These are phyloP conservation scores for Solioccasus polychromus DNA, from an alignment of 768 basidiomycete species.

Conservation along the genomic window DNA sequence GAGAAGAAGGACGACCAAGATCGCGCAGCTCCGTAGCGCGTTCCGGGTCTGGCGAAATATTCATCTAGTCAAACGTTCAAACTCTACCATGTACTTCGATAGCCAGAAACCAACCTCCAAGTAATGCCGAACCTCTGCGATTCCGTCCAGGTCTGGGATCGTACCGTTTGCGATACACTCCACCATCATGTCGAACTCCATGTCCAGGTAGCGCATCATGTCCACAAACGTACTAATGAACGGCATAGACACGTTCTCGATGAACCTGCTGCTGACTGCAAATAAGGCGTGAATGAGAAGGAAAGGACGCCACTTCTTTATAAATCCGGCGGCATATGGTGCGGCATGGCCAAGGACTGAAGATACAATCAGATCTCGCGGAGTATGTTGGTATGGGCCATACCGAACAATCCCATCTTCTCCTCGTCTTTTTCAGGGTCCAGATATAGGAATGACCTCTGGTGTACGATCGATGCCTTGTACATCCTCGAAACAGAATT, in stretches of 20 bases:
- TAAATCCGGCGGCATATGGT: neutral
- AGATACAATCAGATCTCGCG: no score
- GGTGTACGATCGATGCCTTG: no score
- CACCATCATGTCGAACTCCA: conserved; percentile 6
- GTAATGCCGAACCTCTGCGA: neutral
- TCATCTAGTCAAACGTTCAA: no score
- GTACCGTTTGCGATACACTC: conserved; percentile 6
- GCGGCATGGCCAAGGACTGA: no score
- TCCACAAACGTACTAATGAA: conserved; percentile 5
- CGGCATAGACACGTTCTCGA: neutral
- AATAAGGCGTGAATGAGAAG: neutral
- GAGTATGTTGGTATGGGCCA: no score
- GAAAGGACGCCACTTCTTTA: neutral
- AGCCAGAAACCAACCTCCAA: neutral
- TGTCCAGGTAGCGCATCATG: conserved; percentile 9
- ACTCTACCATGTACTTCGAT: no score
- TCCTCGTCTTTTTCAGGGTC: no score
- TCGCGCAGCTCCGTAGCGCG: neutral
- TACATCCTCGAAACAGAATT: no score
- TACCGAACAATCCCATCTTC: no score
- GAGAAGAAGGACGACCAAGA: neutral
- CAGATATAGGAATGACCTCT: no score
- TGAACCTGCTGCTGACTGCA: neutral
- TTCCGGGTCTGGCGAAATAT: neutral
- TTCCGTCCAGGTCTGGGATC: conserved; percentile 3